These are phyloP conservation scores for Tolypocladium amazonense DNA, from an alignment of 2,329 filamentous ascomycete genomes.

Conservation along the genomic window DNA sequence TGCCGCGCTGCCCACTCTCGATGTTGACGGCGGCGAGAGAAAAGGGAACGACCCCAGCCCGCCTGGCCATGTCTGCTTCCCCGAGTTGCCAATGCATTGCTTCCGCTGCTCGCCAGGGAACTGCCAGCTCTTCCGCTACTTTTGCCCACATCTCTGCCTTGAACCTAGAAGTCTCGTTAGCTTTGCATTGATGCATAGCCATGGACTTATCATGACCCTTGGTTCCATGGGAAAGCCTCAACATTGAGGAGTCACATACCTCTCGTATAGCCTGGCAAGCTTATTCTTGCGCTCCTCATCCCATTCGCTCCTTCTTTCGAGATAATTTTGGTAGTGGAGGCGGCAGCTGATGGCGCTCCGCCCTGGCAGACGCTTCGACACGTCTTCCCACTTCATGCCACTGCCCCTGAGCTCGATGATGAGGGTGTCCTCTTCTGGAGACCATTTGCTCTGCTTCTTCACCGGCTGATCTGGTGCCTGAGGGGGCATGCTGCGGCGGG, in stretches of 20 bases:
- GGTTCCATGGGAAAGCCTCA: neutral
- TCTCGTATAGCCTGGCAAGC: conserved; percentile 85
- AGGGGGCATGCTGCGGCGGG: conserved; percentile 24
- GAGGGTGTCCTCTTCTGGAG: conserved; percentile 79
- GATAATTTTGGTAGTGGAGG: conserved; percentile 93
- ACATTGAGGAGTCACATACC: conserved; percentile 48
- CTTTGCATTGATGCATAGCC: neutral
- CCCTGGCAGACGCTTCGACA: conserved; percentile 81
- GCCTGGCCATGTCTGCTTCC: conserved; percentile 84
- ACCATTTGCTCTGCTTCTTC: conserved; percentile 97
- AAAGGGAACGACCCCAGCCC: conserved; percentile 84
- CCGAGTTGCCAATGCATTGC: conserved; percentile 98
- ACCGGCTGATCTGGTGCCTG: conserved; percentile 58
- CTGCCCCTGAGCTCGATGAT: conserved; percentile 85
- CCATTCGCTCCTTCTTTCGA: conserved; percentile 88
- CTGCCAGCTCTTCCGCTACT: conserved; percentile 86
- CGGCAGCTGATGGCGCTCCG: conserved; percentile 90
- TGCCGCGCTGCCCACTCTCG: conserved; percentile 28
- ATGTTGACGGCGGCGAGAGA: conserved; percentile 49
- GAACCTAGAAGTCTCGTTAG: conserved; percentile 50
- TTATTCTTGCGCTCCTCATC: conserved; percentile 98
- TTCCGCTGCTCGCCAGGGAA: conserved; percentile 91
- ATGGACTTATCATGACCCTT: neutral
- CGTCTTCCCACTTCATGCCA: conserved; percentile 98
- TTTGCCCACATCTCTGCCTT: conserved; percentile 98